A percentile compares a stretch with the other conserved stretches of the same genome.
phyloP scores from a whole-genome alignment of 768 basidiomycete species.

The Auricularia heimuer region DNA sequence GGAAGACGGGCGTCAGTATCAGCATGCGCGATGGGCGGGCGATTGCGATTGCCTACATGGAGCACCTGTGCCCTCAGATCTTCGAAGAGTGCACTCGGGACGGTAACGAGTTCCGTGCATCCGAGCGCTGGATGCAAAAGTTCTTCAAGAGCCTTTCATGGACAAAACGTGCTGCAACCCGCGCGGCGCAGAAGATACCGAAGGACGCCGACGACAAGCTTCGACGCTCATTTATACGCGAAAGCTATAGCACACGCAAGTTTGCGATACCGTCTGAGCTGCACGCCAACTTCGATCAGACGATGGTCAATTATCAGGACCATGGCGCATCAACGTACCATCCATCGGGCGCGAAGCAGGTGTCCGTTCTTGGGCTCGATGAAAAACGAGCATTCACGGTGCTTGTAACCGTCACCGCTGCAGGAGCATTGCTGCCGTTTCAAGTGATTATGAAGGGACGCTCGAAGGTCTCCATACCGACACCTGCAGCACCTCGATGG shows the following conservation, averaged over 20 bases:
- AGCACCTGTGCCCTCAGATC: background rate
- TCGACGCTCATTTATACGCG: slow-evolving; percentile 12
- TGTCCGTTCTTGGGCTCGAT: slow-evolving; percentile 23
- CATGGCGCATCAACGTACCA: slow-evolving; percentile 14
- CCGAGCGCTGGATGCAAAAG: background rate
- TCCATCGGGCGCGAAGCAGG: slow-evolving; percentile 24
- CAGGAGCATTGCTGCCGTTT: slow-evolving; percentile 26
- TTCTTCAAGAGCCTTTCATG: background rate
- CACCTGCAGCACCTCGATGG: slow-evolving; percentile 9
- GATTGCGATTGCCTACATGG: background rate
- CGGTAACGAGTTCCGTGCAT: background rate
- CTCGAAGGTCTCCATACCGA: slow-evolving; percentile 18
- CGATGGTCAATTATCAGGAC: slow-evolving; percentile 17
- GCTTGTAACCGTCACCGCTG: slow-evolving; percentile 21
- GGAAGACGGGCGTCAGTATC: background rate
- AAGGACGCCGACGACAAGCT: slow-evolving; percentile 6
- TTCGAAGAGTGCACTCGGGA: background rate
- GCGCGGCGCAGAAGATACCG: background rate
- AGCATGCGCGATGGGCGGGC: background rate
- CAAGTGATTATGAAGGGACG: slow-evolving; percentile 29
- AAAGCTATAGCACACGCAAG: slow-evolving; percentile 18
- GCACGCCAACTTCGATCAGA: slow-evolving; percentile 29
- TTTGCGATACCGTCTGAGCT: slow-evolving; percentile 19
- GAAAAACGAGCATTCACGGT: slow-evolving; percentile 37
- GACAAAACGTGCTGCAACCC: background rate